Conservation (phyloP, 2,329 filamentous ascomycete species). For the Xylariaceae sp. region DNA sequence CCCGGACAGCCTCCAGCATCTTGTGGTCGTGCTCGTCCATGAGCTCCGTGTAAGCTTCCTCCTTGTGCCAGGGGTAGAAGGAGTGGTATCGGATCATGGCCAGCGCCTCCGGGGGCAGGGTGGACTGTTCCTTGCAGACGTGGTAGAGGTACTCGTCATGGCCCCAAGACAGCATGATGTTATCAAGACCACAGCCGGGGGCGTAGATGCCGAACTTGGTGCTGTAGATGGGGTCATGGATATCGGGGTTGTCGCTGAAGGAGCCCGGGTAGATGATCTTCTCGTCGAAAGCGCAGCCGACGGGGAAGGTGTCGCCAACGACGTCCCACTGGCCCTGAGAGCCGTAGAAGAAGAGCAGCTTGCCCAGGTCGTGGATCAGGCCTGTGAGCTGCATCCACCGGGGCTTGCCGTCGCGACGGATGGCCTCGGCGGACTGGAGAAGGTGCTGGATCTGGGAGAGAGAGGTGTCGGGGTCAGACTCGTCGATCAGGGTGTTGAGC, state of each 20-base stretch:
- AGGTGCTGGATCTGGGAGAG: conserved; percentile 88
- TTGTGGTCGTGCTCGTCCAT: conserved; percentile 78
- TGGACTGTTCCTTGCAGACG: conserved; percentile 77
- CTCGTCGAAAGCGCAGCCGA: conserved; percentile 70
- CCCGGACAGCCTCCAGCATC: conserved; percentile 76
- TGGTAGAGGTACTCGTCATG: conserved; percentile 87
- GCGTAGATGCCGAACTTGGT: conserved; percentile 77
- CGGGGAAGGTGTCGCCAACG: conserved; percentile 80
- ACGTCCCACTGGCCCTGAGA: conserved; percentile 92
- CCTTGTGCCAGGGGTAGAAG: conserved; percentile 88
- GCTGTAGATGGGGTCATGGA: conserved; percentile 64
- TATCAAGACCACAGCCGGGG: conserved; percentile 75
- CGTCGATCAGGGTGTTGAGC: conserved; percentile 85
- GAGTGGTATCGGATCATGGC: conserved; percentile 93
- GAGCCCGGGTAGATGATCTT: conserved; percentile 77
- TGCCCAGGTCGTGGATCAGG: conserved; percentile 75
- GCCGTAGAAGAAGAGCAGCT: conserved; percentile 75
- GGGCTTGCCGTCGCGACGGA: conserved; percentile 78
- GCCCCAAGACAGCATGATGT: conserved; percentile 87
- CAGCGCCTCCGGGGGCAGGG: conserved; percentile 73
- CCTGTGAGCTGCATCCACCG: conserved; percentile 78
- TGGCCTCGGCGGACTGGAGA: conserved; percentile 83
- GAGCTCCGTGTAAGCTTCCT: conserved; percentile 73
- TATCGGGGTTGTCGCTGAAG: conserved; percentile 75
- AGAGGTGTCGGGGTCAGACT: conserved; percentile 84